phyloP scores from a whole-genome alignment of 805 yeast species.

The Kazachstania psychrophila region DNA sequence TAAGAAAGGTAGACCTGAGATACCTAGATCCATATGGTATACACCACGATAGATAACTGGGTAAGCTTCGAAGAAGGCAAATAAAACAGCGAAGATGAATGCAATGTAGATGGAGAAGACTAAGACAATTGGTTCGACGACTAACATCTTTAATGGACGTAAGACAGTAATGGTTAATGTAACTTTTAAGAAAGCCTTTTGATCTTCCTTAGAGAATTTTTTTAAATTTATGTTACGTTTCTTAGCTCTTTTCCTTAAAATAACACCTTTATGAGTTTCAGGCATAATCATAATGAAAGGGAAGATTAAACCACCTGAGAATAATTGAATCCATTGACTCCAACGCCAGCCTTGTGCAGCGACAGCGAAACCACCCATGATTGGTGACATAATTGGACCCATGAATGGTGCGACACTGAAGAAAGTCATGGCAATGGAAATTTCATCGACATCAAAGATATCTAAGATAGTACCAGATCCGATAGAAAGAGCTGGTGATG shows the following conservation, averaged over 20 bases:
- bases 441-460: slow-evolving; percentile 56
- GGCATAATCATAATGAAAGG: slow-evolving; percentile 43
- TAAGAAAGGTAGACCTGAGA: slow-evolving; percentile 60
- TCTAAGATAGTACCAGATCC: slow-evolving; percentile 82
- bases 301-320: slow-evolving; percentile 49
- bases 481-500: slow-evolving; percentile 75
- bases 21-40: slow-evolving; percentile 49
- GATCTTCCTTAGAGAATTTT: slow-evolving; percentile 28
- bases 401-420: slow-evolving; percentile 71
- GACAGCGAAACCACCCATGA: slow-evolving; percentile 64
- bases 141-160: slow-evolving; percentile 60
- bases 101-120: slow-evolving; percentile 63
- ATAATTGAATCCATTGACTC: slow-evolving; percentile 62
- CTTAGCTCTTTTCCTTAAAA: slow-evolving; percentile 50
- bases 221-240: slow-evolving; percentile 47
- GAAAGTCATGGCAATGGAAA: slow-evolving; percentile 67
- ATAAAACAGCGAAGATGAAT: slow-evolving; percentile 66
- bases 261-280: slow-evolving; percentile 65
- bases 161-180: slow-evolving; percentile 44
- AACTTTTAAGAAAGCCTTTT: slow-evolving; percentile 34
- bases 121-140: slow-evolving; percentile 66
- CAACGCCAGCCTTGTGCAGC: slow-evolving; percentile 56
- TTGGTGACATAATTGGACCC: slow-evolving; percentile 74
- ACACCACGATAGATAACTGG: slow-evolving; percentile 64
- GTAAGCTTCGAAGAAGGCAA: slow-evolving; percentile 73